A percentile compares a stretch with the other conserved stretches of the same genome.
Evolutionary conservation across 2,329 filamentous ascomycete genomes (phyloP).

Genomic region (Fusarium incarnatum): DNA sequence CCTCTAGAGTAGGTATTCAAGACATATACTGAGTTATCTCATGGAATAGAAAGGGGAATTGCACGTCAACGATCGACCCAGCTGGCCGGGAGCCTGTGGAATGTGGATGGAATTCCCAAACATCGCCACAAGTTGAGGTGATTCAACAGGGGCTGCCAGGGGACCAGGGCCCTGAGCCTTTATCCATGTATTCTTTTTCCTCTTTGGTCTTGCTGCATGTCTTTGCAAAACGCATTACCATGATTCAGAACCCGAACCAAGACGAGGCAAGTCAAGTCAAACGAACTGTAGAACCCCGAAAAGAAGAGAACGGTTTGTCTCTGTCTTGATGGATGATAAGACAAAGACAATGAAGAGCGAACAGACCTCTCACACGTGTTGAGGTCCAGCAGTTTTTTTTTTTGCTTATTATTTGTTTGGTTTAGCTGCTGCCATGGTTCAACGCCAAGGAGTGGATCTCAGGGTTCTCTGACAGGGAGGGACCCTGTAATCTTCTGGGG

Average conservation of each 20-base stretch:
- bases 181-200: slow-evolving; percentile 17
- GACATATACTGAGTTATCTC: neutral
- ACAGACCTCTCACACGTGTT: slow-evolving; percentile 18
- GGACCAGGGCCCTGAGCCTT: slow-evolving; percentile 5
- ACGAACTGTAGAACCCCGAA: neutral
- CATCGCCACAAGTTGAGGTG: slow-evolving; percentile 13
- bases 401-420: neutral
- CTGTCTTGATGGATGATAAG: too few species aligned
- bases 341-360: slow-evolving; percentile 1
- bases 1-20: neutral
- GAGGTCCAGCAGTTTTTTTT: neutral
- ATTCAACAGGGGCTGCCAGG: slow-evolving; percentile 26
- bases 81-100: slow-evolving; percentile 32
- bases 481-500: slow-evolving; percentile 13
- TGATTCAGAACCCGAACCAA: slow-evolving; percentile 20
- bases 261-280: neutral
- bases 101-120: slow-evolving; percentile 37
- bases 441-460: slow-evolving; percentile 15
- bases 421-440: slow-evolving; percentile 3
- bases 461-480: slow-evolving; percentile 23
- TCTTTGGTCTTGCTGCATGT: slow-evolving; percentile 28
- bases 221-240: slow-evolving; percentile 12
- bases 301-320: neutral
- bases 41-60: slow-evolving; percentile 8
- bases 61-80: slow-evolving; percentile 24